phyloP scores from a whole-genome alignment of 768 basidiomycete genomes.

The Pleurotus ostreatus region DNA sequence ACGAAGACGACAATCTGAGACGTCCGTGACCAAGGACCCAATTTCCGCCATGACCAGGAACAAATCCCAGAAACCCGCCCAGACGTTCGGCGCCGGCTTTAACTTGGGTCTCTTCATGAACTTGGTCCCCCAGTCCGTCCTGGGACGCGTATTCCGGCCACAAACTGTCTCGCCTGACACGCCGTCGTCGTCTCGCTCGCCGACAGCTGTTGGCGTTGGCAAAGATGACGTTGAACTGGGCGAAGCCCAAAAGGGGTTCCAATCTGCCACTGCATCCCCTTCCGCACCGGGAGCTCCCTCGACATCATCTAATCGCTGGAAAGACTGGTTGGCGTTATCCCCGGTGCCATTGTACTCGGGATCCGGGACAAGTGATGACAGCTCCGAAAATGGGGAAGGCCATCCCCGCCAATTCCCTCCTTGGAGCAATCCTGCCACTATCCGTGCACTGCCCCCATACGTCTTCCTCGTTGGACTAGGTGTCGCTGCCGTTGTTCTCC shows the following conservation, averaged over 20 bases:
- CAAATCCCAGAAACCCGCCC: background rate
- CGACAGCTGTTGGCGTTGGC: background rate
- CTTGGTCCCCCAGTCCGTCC: background rate
- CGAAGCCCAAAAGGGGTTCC: background rate
- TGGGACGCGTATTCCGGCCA: background rate
- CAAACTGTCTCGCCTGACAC: background rate
- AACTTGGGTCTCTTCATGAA: background rate
- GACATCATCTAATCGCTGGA: background rate
- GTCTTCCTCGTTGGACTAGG: conserved; percentile 41
- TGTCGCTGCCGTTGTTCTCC: conserved; percentile 39
- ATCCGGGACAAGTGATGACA: background rate
- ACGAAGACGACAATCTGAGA: background rate
- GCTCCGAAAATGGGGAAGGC: background rate
- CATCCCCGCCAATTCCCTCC: background rate
- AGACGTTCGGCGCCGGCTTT: background rate
- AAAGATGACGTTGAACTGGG: conserved; percentile 1
- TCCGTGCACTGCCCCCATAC: conserved; percentile 35
- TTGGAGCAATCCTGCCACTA: conserved; percentile 14
- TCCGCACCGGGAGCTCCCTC: background rate
- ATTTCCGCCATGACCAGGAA: background rate
- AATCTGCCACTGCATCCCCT: background rate
- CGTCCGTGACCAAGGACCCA: background rate
- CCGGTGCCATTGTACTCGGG: background rate
- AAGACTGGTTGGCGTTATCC: background rate
- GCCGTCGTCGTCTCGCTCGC: background rate